phyloP scores from a whole-genome alignment of 495 filamentous ascomycete species.

The Neurospora sp. region DNA sequence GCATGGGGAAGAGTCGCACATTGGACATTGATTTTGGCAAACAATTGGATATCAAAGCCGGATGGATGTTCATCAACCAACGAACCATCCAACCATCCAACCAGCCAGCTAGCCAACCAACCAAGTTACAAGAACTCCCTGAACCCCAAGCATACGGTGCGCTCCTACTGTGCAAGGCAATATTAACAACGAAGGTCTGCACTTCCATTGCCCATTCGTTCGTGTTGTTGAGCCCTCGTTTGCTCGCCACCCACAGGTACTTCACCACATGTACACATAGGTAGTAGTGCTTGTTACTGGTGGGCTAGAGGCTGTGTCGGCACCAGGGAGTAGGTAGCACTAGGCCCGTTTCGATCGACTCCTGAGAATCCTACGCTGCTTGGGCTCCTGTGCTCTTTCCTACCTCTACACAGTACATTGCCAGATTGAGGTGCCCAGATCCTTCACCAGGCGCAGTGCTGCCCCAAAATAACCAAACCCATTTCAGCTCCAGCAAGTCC shows the following conservation, averaged over 20 bases:
- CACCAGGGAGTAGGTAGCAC: neutral
- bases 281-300: neutral
- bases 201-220: neutral
- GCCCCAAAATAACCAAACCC: neutral
- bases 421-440: neutral
- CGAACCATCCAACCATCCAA: neutral
- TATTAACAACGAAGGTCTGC: neutral
- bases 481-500: neutral
- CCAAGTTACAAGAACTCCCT: neutral
- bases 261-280: neutral
- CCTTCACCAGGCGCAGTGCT: neutral
- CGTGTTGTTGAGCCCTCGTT: neutral
- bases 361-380: conserved; percentile 19
- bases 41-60: neutral
- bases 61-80: neutral
- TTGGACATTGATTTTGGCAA: neutral
- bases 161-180: neutral
- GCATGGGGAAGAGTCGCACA: neutral
- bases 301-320: neutral
- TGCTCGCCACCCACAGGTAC: neutral
- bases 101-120: neutral
- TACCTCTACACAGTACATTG: neutral
- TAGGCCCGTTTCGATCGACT: conserved; percentile 20
- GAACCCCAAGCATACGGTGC: neutral
- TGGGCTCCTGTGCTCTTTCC: neutral